phyloP scores from a whole-genome alignment of 108 stramenopile genomes.

The Nitzschia inconspicua region DNA sequence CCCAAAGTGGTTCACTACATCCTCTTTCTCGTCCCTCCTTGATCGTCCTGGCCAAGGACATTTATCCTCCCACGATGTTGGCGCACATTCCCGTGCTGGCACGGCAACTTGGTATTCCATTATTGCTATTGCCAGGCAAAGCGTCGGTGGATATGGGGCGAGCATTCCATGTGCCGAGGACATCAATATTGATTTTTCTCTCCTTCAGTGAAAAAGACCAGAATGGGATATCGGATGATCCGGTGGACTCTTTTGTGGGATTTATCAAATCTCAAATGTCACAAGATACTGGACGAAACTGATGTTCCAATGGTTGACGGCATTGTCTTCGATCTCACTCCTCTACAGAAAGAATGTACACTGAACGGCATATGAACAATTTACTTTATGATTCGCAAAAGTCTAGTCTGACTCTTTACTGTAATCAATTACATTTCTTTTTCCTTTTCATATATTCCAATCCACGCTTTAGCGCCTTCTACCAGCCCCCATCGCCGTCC shows the following conservation, averaged over 20 bases:
- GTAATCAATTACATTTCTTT: no score
- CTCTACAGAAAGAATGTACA: no score
- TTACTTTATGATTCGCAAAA: no score
- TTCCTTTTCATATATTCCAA: no score
- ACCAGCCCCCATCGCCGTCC: constrained; percentile 86
- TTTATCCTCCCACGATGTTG: constrained; percentile 61
- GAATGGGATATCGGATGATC: neutral
- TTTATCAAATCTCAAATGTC: no score
- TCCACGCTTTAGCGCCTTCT: no score
- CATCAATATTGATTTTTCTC: constrained; percentile 49
- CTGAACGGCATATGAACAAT: no score
- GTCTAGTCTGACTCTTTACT: no score
- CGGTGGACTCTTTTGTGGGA: no score
- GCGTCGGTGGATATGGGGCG: constrained; percentile 61
- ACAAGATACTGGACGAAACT: no score
- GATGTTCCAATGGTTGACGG: no score
- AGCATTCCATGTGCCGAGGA: constrained; percentile 37
- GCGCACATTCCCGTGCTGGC: constrained; percentile 49
- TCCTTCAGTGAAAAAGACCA: neutral
- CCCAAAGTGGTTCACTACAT: neutral
- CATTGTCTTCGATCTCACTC: no score
- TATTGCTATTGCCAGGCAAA: constrained; percentile 57
- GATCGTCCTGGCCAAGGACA: constrained; percentile 50
- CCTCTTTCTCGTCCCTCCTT: constrained; percentile 24
- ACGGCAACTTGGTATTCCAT: constrained; percentile 25